These are phyloP conservation scores for Penicillium crystallinum DNA, from an alignment of 495 filamentous ascomycete species.

Conservation along the genomic window DNA sequence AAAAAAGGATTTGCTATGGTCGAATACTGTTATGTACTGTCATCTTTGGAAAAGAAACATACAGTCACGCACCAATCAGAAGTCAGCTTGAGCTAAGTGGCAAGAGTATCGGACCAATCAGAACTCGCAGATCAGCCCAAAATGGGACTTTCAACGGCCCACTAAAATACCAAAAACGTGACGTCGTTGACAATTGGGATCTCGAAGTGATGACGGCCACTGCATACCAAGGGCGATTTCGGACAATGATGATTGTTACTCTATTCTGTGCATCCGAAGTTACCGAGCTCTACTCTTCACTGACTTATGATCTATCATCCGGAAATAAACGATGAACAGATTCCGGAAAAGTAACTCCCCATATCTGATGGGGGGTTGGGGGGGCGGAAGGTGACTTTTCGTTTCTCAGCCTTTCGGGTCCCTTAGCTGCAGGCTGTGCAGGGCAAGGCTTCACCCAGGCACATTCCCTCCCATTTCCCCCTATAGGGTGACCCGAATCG, in stretches of 20 bases:
- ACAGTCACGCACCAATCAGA: conserved; percentile 33
- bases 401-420: conserved; percentile 3
- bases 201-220: background rate
- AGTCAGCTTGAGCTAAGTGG: conserved; percentile 22
- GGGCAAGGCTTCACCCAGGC: background rate
- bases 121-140: background rate
- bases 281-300: background rate
- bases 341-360: background rate
- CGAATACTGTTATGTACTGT: background rate
- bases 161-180: conserved; percentile 12
- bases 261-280: background rate
- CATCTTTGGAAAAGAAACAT: conserved; percentile 6
- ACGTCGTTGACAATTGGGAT: conserved; percentile 15
- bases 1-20: background rate
- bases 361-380: background rate
- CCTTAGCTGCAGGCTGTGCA: conserved; percentile 10
- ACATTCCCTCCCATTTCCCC: conserved; percentile 4
- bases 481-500: conserved; percentile 7
- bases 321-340: background rate
- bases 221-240: background rate
- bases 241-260: conserved; percentile 1
- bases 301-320: background rate
- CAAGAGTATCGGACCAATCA: conserved; percentile 18
- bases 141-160: background rate
- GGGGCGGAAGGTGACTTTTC: background rate